Conservation (phyloP, 2,329 filamentous ascomycete species). For the Elsinoe ampelina region DNA sequence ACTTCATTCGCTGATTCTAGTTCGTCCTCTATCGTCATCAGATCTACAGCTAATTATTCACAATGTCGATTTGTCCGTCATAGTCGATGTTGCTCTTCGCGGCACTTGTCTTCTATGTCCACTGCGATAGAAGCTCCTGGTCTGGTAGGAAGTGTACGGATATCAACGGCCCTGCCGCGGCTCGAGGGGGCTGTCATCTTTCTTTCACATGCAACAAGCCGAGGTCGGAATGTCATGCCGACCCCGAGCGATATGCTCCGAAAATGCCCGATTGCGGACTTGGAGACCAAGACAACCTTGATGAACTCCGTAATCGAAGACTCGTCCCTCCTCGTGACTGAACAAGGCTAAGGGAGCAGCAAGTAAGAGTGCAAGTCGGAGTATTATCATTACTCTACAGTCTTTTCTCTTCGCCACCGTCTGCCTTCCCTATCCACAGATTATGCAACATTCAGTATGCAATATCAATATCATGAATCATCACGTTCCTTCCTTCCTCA, state of each 20-base stretch:
- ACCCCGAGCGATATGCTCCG: not conserved
- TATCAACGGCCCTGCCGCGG: slow-evolving; percentile 6
- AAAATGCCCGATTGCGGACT: not conserved
- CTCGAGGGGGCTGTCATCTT: not conserved
- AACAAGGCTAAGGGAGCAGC: too few relatives aligned
- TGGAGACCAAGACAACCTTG: not conserved
- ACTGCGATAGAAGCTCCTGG: not conserved
- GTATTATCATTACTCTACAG: too few relatives aligned
- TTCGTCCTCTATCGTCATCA: slow-evolving; percentile 4
- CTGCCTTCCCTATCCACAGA: too few relatives aligned
- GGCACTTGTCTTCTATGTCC: not conserved
- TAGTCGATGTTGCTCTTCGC: not conserved
- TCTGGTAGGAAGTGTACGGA: not conserved
- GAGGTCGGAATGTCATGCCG: slow-evolving; percentile 1
- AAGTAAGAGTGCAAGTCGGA: too few relatives aligned
- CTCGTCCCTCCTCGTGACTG: too few relatives aligned
- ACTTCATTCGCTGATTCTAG: slow-evolving; percentile 8
- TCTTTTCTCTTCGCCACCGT: too few relatives aligned
- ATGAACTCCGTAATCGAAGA: not conserved
- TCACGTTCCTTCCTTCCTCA: not conserved
- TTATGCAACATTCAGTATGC: not conserved
- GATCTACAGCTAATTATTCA: slow-evolving; percentile 1
- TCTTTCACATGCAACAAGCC: slow-evolving; percentile 4
- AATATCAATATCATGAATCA: not conserved
- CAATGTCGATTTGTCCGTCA: not conserved